Evolutionary conservation across 805 yeast genomes (phyloP), one percentile per base, ranked within the genome.

Genomic region (Ogataea trehalophila): DNA sequence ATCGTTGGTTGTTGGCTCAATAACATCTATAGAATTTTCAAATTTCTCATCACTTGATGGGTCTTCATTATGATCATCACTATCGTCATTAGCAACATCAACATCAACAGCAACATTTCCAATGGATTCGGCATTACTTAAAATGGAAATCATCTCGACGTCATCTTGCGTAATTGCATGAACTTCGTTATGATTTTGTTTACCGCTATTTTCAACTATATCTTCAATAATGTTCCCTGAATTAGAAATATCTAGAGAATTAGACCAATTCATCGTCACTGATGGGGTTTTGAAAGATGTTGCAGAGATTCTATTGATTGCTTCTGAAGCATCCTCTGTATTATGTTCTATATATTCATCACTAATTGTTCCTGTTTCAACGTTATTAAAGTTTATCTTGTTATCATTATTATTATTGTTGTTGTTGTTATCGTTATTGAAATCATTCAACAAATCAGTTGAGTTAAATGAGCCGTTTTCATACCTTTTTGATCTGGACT

Each of bases 211-310:
- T 8, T 53, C 56, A 18, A 45, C 49, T 7, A 44, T 39, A 38
- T 50, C 56, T n/a, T 46, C 52, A 29, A 56, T 53, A 11, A 50
- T 48, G 22, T 54, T 54, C 6, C 43, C 44, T 5, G 56, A 48
- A 17, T 43, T 39, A n/a, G 58, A 51, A 9, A 62, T 52, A 42
- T 66, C 65, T 35, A 60, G 52, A 6, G 69, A 65, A 37, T 58
- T 54, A 1, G 72, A 67, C 72, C 72, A 68, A 42, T 68, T 59
- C 59, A 67, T 60, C 1, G 69, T 63, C 16, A 65, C 65, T 2
- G 68, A 63, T 2, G 71, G 69, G 2, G 67, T 57, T 22, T 56
- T 54, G 50, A 67, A 67, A 11, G 70, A 63, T n/a, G 49, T 47
- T 4, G 50, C 54, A 2, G 60, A 57, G 18, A 49, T 48, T 47